Percentiles rank a stretch among this genome's conserved stretches.
Evolutionary conservation across 2,329 filamentous ascomycete species (phyloP).

Genomic region (Cladosporium sp.): DNA sequence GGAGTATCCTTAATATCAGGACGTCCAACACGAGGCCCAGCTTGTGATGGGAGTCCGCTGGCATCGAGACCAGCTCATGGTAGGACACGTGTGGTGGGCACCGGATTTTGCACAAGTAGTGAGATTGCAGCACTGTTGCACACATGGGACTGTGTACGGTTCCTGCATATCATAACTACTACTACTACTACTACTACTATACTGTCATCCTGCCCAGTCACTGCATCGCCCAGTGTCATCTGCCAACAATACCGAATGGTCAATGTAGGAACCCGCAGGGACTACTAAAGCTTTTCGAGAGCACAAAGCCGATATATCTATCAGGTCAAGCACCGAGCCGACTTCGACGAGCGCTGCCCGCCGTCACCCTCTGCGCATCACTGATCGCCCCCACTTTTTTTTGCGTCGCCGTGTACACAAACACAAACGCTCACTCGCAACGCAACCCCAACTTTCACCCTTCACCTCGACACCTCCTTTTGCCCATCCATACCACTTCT

Average conservation of each 20-base stretch:
- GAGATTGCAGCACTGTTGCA: slow-evolving; percentile 3
- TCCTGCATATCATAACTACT: background rate
- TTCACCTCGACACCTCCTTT: background rate
- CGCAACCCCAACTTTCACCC: background rate
- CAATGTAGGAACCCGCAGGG: background rate
- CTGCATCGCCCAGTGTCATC: background rate
- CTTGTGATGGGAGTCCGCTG: background rate
- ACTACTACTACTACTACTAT: background rate
- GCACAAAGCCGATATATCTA: background rate
- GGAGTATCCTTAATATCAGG: background rate
- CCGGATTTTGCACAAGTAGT: background rate
- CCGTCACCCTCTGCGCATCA: background rate
- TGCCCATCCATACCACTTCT: background rate
- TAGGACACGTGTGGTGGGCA: slow-evolving; percentile 4
- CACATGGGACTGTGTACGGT: slow-evolving; percentile 1
- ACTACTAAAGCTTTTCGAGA: background rate
- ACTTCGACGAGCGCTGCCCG: background rate
- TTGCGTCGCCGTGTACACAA: background rate
- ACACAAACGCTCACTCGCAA: background rate
- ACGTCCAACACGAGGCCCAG: background rate
- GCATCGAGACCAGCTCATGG: background rate
- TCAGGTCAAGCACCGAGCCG: background rate
- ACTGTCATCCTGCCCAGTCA: background rate
- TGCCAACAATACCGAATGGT: background rate
- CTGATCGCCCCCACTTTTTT: background rate